phyloP scores from a whole-genome alignment of 1,284 basidiomycete genomes.

The Rhodotorula sp. region DNA sequence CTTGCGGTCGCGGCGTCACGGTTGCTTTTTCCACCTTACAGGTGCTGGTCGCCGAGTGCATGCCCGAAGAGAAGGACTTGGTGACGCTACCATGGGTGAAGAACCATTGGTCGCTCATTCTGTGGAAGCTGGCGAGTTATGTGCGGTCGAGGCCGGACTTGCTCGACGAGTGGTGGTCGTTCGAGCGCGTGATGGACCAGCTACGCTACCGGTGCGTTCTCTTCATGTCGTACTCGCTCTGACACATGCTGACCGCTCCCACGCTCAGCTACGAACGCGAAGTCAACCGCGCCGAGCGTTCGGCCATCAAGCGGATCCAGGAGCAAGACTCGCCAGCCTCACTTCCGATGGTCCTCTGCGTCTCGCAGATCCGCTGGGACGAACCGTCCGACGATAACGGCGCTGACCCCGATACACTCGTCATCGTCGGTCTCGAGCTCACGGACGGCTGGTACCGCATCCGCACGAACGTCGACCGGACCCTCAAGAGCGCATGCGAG shows the following conservation, averaged over 20 bases:
- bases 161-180: slow-evolving; percentile 67
- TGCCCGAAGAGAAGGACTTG: slow-evolving; percentile 54
- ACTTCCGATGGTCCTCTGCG: slow-evolving; percentile 76
- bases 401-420: slow-evolving; percentile 34
- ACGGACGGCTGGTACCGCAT: slow-evolving; percentile 96
- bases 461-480: slow-evolving; percentile 56
- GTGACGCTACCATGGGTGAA: slow-evolving; percentile 75
- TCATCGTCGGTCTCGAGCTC: slow-evolving; percentile 63
- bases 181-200: slow-evolving; percentile 74
- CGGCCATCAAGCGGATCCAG: slow-evolving; percentile 71
- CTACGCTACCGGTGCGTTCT: slow-evolving; percentile 71
- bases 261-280: slow-evolving; percentile 83
- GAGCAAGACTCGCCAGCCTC: slow-evolving; percentile 70
- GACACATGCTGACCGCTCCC: neutral
- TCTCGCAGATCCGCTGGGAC: slow-evolving; percentile 67
- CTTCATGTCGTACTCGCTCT: neutral
- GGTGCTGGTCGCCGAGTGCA: slow-evolving; percentile 46
- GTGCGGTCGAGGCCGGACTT: slow-evolving; percentile 66
- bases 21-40: slow-evolving; percentile 28
- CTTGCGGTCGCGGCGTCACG: slow-evolving; percentile 16
- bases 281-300: slow-evolving; percentile 70
- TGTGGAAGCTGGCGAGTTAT: slow-evolving; percentile 93
- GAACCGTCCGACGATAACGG: slow-evolving; percentile 53
- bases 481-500: slow-evolving; percentile 67
- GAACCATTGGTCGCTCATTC: slow-evolving; percentile 83